A percentile compares a stretch with the other conserved stretches of the same genome.
phyloP scores from a whole-genome alignment of 2,329 filamentous ascomycete genomes.

The Nigrospora osmanthi region DNA sequence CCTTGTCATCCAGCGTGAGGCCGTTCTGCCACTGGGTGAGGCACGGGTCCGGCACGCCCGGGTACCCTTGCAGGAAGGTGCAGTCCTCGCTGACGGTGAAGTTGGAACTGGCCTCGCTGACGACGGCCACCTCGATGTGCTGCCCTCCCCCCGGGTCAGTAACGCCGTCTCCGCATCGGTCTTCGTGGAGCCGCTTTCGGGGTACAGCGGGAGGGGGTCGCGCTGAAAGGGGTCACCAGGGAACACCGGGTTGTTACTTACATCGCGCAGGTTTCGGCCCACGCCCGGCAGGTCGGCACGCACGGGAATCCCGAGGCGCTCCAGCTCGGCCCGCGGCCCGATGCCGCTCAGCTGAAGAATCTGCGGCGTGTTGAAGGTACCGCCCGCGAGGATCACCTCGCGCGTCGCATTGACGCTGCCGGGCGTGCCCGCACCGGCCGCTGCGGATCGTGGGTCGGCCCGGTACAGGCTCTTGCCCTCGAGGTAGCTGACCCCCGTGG shows the following conservation, averaged over 20 bases:
- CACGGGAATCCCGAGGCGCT: slow-evolving; percentile 37
- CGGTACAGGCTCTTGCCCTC: slow-evolving; percentile 31
- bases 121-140: slow-evolving; percentile 15
- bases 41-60: neutral
- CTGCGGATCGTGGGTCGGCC: slow-evolving; percentile 26
- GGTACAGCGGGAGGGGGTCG: too few relatives aligned
- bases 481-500: slow-evolving; percentile 32
- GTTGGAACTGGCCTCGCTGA: slow-evolving; percentile 23
- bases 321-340: slow-evolving; percentile 30
- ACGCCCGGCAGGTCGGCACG: slow-evolving; percentile 53
- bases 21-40: neutral
- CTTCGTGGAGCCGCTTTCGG: too few relatives aligned
- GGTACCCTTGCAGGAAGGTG: neutral
- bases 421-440: slow-evolving; percentile 8
- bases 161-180: too few relatives aligned
- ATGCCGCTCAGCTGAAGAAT: slow-evolving; percentile 38
- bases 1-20: neutral
- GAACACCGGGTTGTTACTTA: too few relatives aligned
- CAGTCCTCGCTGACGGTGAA: slow-evolving; percentile 2
- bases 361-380: slow-evolving; percentile 37
- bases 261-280: slow-evolving; percentile 48
- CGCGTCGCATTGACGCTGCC: neutral
- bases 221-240: too few relatives aligned
- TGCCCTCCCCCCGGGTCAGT: too few relatives aligned
- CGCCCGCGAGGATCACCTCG: slow-evolving; percentile 32